phyloP scores from a whole-genome alignment of 2,329 filamentous ascomycete species.

The Trichoderma pleuroti region DNA sequence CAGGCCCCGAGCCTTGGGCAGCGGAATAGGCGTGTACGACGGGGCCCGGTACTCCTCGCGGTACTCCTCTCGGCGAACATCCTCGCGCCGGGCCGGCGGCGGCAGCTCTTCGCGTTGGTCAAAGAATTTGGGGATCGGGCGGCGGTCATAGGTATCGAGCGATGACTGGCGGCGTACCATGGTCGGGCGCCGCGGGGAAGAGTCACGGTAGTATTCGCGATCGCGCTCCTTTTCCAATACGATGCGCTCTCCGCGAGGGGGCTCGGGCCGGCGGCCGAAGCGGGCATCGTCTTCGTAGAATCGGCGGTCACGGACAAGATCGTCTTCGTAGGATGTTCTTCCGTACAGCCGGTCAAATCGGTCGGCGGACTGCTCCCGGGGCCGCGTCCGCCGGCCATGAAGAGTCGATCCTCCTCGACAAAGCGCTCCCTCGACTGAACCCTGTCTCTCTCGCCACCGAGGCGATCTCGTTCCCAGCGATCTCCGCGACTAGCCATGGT shows the following conservation, averaged over 20 bases:
- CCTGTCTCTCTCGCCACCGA: slow-evolving; percentile 35
- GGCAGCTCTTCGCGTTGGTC: slow-evolving; percentile 59
- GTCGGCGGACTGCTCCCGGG: slow-evolving; percentile 49
- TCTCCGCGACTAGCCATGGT: slow-evolving; percentile 26
- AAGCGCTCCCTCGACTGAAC: slow-evolving; percentile 44
- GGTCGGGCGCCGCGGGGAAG: slow-evolving; percentile 59
- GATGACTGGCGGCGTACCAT: slow-evolving; percentile 81
- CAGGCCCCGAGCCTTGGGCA: slow-evolving; percentile 61
- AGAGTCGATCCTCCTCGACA: slow-evolving; percentile 51
- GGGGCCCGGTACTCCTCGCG: slow-evolving; percentile 47
- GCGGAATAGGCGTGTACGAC: slow-evolving; percentile 60
- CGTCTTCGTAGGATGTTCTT: not conserved
- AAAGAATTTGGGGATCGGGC: slow-evolving; percentile 50
- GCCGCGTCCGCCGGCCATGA: slow-evolving; percentile 34
- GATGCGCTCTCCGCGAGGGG: slow-evolving; percentile 37
- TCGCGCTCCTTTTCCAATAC: slow-evolving; percentile 56
- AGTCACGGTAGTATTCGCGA: slow-evolving; percentile 41
- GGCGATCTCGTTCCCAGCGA: slow-evolving; percentile 56
- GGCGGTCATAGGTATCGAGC: slow-evolving; percentile 83
- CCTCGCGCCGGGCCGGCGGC: slow-evolving; percentile 52
- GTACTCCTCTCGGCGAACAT: slow-evolving; percentile 46
- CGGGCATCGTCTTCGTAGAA: slow-evolving; percentile 54
- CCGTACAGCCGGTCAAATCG: slow-evolving; percentile 41
- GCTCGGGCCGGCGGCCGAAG: slow-evolving; percentile 25
- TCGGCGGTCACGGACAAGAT: slow-evolving; percentile 28